Conservation (phyloP, 2,329 filamentous ascomycete genomes). For the Epichloe bromicola region DNA sequence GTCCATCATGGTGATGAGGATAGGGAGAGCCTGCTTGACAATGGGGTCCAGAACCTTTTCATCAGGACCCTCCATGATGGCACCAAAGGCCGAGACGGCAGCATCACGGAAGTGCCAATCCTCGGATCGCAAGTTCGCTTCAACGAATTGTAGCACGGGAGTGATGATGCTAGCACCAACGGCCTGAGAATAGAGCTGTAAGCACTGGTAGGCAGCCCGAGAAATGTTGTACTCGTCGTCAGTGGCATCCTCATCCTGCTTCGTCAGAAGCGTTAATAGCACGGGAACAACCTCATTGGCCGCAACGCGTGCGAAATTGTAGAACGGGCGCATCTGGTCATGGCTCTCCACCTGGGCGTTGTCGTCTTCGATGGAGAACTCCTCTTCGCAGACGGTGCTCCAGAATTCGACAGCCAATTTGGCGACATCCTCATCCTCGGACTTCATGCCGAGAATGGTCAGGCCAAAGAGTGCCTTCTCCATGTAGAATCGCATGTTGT, state of each 20-base stretch:
- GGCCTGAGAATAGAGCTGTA: constrained; percentile 89
- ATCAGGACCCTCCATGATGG: constrained; percentile 97
- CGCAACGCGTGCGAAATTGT: constrained; percentile 89
- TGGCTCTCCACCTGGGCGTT: constrained; percentile 66
- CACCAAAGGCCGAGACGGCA: constrained; percentile 91
- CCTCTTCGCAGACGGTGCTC: constrained; percentile 99
- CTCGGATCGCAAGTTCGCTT: constrained; percentile 75
- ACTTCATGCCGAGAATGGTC: constrained; percentile 98
- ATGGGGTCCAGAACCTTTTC: constrained; percentile 85
- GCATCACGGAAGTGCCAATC: constrained; percentile 95
- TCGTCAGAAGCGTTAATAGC: constrained; percentile 74
- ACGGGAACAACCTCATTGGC: constrained; percentile 91
- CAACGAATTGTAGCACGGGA: constrained; percentile 81
- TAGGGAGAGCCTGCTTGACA: constrained; percentile 86
- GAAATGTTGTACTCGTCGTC: constrained; percentile 98
- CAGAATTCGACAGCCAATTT: constrained; percentile 98
- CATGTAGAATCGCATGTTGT: constrained; percentile 99
- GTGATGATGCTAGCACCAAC: constrained; percentile 74
- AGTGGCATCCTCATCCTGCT: constrained; percentile 92
- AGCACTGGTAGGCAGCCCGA: constrained; percentile 87
- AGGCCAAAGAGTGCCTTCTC: constrained; percentile 97
- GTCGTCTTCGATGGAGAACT: constrained; percentile 95
- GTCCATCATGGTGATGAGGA: constrained; percentile 85
- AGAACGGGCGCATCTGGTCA: constrained; percentile 79
- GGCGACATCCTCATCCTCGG: constrained; percentile 89